phyloP scores from a whole-genome alignment of 1,284 basidiomycete species.

The Fomitopsis betulina region DNA sequence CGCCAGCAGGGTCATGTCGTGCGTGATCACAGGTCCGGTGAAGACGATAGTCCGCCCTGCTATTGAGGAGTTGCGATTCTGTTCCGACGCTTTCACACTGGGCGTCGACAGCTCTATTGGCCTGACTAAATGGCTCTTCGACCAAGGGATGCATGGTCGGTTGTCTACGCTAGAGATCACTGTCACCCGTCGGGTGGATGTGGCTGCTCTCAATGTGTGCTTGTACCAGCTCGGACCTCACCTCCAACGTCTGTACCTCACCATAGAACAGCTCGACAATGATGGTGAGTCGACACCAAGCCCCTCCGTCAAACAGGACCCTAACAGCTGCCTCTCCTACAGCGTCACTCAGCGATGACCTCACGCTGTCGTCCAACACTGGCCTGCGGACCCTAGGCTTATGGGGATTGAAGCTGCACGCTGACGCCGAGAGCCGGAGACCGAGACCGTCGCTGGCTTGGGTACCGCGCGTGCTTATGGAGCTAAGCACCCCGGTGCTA shows the following conservation, averaged over 20 bases:
- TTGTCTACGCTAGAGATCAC: slow-evolving; percentile 5
- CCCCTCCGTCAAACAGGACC: too few species aligned
- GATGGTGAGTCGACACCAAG: slow-evolving; percentile 7
- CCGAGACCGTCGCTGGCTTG: slow-evolving; percentile 6
- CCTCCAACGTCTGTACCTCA: slow-evolving; percentile 14
- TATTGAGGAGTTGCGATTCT: slow-evolving; percentile 5
- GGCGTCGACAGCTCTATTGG: neutral
- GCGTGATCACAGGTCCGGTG: neutral
- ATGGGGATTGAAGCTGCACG: slow-evolving; percentile 8
- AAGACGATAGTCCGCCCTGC: neutral
- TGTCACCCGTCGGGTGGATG: neutral
- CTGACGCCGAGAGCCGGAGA: neutral
- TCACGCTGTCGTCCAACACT: slow-evolving; percentile 8
- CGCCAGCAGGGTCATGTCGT: neutral
- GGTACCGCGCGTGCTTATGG: slow-evolving; percentile 10
- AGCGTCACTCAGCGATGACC: neutral
- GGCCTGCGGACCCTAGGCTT: slow-evolving; percentile 8
- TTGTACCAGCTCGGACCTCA: slow-evolving; percentile 12
- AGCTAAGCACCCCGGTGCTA: slow-evolving; percentile 9
- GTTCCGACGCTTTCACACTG: neutral
- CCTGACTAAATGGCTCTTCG: slow-evolving; percentile 8
- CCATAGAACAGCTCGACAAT: slow-evolving; percentile 2
- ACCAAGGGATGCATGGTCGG: slow-evolving; percentile 5
- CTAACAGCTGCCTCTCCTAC: too few species aligned
- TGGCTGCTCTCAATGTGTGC: neutral